Conservation (phyloP, 805 yeast genomes). For the Dipodascopsis uninucleata region DNA sequence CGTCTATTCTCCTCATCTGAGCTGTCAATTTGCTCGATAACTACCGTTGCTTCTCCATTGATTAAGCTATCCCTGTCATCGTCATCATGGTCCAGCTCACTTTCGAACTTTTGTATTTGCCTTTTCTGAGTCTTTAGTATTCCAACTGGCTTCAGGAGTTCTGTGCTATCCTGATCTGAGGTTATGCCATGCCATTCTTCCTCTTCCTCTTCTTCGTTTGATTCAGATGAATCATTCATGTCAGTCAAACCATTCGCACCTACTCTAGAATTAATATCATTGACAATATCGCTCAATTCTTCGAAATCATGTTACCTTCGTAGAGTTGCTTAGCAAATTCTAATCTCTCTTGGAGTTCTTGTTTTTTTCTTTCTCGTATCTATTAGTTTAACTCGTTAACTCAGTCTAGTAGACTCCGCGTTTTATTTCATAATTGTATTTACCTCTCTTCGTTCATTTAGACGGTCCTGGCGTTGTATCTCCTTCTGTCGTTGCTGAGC, state of each 20-base stretch:
- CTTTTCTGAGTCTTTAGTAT: constrained; percentile 47
- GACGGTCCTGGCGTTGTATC: constrained; percentile 64
- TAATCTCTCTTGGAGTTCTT: constrained; percentile 60
- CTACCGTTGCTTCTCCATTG: constrained; percentile 58
- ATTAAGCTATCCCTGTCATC: constrained; percentile 43
- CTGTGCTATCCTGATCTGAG: constrained; percentile 1
- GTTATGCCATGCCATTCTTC: constrained; percentile 24
- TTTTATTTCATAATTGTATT: background rate
- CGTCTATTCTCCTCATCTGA: too few relatives aligned
- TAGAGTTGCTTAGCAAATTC: constrained; percentile 47
- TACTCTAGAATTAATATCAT: background rate
- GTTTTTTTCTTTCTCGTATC: constrained; percentile 65
- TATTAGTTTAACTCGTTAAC: too few relatives aligned
- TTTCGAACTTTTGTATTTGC: constrained; percentile 1
- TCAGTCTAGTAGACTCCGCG: background rate
- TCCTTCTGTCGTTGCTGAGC: constrained; percentile 76
- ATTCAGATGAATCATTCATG: too few relatives aligned
- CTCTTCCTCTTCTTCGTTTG: constrained; percentile 2
- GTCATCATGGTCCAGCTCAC: constrained; percentile 32
- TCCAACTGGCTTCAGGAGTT: constrained; percentile 46
- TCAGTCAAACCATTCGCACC: constrained; percentile 1
- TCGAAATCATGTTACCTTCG: constrained; percentile 15
- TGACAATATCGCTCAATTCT: background rate
- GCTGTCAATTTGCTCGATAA: constrained; percentile 58
- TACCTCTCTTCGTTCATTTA: constrained; percentile 65